Evolutionary conservation across 73 alveolate genomes (phyloP), one percentile per base, ranked within the genome.

Genomic region (Paramecium primaurelia): DNA sequence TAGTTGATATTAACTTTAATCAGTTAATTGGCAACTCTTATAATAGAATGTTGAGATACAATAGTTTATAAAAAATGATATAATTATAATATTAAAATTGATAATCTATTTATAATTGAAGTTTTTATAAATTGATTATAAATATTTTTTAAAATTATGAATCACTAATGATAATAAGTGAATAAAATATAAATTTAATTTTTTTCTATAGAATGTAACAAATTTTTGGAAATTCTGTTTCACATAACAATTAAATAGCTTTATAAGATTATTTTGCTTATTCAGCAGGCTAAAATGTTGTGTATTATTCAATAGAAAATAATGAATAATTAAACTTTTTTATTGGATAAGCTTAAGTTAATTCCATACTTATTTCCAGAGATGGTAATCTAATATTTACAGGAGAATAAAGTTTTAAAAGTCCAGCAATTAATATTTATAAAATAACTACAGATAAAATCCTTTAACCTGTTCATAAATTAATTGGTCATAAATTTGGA

Each of bases 401-500:
- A 25, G 77, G 91, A 26, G 77, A 80, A 80, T 32, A 42, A 25
- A 18, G 49, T 22, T 32, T 42, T 36, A 80, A 80, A 49, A 80
- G 58, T 80, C 91, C 90, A 20, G 40, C 73, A 16, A 32, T 77
- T 5, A 77, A 77, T 42, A 22, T 77, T 22, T 77, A 36, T 77
- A 38, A 42, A 77, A 14, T 77, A 11, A 59, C 22, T 8, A 68
- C 37, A 14, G 60, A 49, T 0, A 49, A 49, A 49, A 16, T 12
- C 6, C 12, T 49, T 16, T 14, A 8, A 3, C 93, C 89, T 22
- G 6, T 42, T 8, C 18, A 42, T 11, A 49, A 51, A 42, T 95
- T 96, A 59, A 95, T 93, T 71, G 96, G 96, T 10, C 99, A 98
- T 93, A 98, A 98, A 86, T 95, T 94, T 83, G 99, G 99, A 51